phyloP scores from a whole-genome alignment of 305 asterid species.

The Fraxinus platypoda region DNA sequence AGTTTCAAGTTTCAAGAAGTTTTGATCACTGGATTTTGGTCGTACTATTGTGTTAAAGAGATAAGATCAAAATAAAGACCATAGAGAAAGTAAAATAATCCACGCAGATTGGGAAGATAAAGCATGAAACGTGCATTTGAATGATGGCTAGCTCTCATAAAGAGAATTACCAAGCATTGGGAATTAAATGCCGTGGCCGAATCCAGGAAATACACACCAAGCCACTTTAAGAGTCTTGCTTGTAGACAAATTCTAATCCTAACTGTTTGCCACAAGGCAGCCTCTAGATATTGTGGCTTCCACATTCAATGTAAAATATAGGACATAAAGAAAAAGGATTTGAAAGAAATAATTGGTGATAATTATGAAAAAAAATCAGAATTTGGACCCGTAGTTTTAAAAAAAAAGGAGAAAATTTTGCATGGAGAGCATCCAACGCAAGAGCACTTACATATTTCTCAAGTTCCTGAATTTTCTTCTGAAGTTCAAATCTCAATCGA shows the following conservation, averaged over 20 bases:
- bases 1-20: background rate
- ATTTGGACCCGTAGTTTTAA: background rate
- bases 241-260: background rate
- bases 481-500: constrained; percentile 79
- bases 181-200: background rate
- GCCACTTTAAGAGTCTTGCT: background rate
- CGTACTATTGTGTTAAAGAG: background rate
- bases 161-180: background rate
- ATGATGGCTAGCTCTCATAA: background rate
- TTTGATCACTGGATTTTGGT: background rate
- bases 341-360: constrained; percentile 2
- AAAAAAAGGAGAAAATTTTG: constrained; percentile 8
- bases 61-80: background rate
- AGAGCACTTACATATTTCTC: constrained; percentile 65
- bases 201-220: background rate
- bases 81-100: background rate
- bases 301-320: background rate
- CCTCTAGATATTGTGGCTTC: background rate
- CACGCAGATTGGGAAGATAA: background rate
- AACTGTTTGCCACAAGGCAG: background rate
- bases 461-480: constrained; percentile 68
- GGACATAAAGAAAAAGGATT: background rate
- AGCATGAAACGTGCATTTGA: background rate
- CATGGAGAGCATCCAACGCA: constrained; percentile 18
- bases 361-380: background rate